Base-by-base conservation (phyloP, 139 green algal genomes). In the Haematococcus sp. region DNA sequence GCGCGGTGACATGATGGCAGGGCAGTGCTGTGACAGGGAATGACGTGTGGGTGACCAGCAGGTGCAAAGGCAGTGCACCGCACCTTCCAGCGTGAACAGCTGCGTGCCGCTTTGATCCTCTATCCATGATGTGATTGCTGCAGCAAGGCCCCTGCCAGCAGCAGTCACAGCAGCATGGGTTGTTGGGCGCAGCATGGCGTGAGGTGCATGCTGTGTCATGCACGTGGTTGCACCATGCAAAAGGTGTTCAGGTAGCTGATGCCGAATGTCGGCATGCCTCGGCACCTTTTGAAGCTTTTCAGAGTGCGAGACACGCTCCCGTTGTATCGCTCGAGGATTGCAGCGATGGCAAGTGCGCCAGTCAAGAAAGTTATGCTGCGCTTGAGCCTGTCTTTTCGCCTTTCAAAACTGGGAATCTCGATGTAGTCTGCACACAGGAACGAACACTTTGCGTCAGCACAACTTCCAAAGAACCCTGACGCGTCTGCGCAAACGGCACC, bases 51-150 rank as follows among this genome's bases (percentile, higher is more conserved):
- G n/a, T 40, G 25, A 43, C 33, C 7, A 74, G 32, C n/a, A n/a
- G n/a, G n/a, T n/a, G n/a, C n/a, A n/a, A 58, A 4, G 15, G 65
- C 40, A 71, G 25, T 28, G 19, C 4, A 27, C 3, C 55, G 20
- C 55, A 76, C 78, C 78, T 75, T 80, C 61, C n/a, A 71, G 19
- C 0, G 73, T 73, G 34, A 84, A 84, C 2, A 84, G 69, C 20
- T 54, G 40, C 19, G 74, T 63, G 16, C 73, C 69, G 13, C 67
- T 68, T 35, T 75, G 78, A 54, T 84, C 78, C 43, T 84, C 78
- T 0, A 84, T 72, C 78, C 78, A 84, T 46, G 78, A 52, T n/a
- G 73, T 76, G 23, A 84, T 55, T 23, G 77, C 77, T 22, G 77
- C 77, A 20, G 72, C 59, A 17, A 79, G 0, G 20, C 77, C 77